A percentile compares a stretch with the other conserved stretches of the same genome.
These are phyloP conservation scores for Rhodotorula glutinis DNA, from an alignment of 1,284 basidiomycete species.

Conservation along the genomic window DNA sequence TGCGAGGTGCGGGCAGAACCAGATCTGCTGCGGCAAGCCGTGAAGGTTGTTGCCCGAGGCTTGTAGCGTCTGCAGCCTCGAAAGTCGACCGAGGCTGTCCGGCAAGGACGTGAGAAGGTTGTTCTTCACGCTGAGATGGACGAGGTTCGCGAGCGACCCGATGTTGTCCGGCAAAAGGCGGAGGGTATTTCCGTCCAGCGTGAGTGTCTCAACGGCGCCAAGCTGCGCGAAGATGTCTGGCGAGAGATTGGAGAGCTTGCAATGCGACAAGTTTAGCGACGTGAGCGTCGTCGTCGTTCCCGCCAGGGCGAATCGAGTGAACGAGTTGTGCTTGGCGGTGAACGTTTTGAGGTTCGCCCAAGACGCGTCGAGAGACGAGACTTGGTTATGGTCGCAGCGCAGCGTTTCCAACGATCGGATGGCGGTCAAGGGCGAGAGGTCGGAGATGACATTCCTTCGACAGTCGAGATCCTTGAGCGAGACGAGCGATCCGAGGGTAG, in stretches of 20 bases:
- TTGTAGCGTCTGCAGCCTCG: slow-evolving; percentile 73
- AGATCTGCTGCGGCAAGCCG: slow-evolving; percentile 71
- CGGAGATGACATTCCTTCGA: slow-evolving; percentile 72
- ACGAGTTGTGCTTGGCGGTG: slow-evolving; percentile 61
- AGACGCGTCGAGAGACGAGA: slow-evolving; percentile 67
- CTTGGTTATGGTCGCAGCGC: slow-evolving; percentile 73
- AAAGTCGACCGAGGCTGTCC: slow-evolving; percentile 69
- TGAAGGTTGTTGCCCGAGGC: slow-evolving; percentile 89
- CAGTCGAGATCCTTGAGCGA: slow-evolving; percentile 74
- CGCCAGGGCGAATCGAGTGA: slow-evolving; percentile 55
- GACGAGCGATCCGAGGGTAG: slow-evolving; percentile 61
- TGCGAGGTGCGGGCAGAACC: slow-evolving; percentile 74
- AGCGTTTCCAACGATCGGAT: slow-evolving; percentile 68
- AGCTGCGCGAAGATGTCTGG: slow-evolving; percentile 69
- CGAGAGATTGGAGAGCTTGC: slow-evolving; percentile 82
- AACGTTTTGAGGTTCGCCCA: slow-evolving; percentile 51
- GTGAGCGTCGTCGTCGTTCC: slow-evolving; percentile 67
- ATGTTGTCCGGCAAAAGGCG: slow-evolving; percentile 77
- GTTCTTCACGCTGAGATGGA: slow-evolving; percentile 78
- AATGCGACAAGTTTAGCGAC: slow-evolving; percentile 80
- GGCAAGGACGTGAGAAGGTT: slow-evolving; percentile 82
- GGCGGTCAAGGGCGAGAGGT: slow-evolving; percentile 66
- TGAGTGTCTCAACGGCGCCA: slow-evolving; percentile 66
- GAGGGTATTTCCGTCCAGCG: slow-evolving; percentile 83
- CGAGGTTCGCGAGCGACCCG: slow-evolving; percentile 67